phyloP scores from a whole-genome alignment of 2,329 filamentous ascomycete genomes.

The Pseudogymnoascus pannorum region DNA sequence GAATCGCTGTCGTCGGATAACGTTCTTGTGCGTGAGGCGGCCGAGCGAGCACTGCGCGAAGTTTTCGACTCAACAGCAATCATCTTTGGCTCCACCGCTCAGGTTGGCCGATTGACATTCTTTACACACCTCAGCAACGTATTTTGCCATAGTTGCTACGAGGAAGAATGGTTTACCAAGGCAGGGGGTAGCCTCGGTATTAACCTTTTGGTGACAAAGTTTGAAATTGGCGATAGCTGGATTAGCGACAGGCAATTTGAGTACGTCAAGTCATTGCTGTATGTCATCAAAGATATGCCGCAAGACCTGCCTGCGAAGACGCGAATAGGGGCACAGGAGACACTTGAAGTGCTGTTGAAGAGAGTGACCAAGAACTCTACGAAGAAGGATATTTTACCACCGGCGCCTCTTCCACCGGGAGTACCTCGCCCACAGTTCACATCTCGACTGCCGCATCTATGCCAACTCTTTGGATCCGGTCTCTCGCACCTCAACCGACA shows the following conservation, averaged over 20 bases:
- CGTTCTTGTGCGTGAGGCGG: conserved; percentile 70
- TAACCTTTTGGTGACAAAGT: conserved; percentile 73
- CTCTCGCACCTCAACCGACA: conserved; percentile 93
- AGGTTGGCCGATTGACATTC: conserved; percentile 71
- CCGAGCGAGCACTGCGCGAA: conserved; percentile 68
- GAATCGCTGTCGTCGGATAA: conserved; percentile 86
- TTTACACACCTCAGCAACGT: conserved; percentile 75
- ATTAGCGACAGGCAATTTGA: conserved; percentile 75
- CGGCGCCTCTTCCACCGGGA: conserved; percentile 46
- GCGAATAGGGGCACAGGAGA: conserved; percentile 71
- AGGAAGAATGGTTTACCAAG: conserved; percentile 98
- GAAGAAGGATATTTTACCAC: conserved; percentile 63
- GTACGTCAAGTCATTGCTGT: conserved; percentile 84
- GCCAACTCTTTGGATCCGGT: conserved; percentile 78
- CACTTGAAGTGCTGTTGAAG: conserved; percentile 69
- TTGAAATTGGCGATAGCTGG: conserved; percentile 81
- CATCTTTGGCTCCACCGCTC: conserved; percentile 69
- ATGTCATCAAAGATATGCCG: conserved; percentile 97
- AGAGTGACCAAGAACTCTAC: conserved; percentile 72
- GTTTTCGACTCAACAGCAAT: conserved; percentile 69
- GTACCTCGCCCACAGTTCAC: conserved; percentile 50
- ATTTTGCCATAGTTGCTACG: conserved; percentile 92
- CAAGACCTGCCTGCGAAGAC: conserved; percentile 88
- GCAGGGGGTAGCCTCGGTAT: conserved; percentile 88
- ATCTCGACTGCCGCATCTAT: conserved; percentile 66